Base-by-base conservation (phyloP, 2,329 filamentous ascomycete genomes). In the Ceratocystis cacaofunesta region DNA sequence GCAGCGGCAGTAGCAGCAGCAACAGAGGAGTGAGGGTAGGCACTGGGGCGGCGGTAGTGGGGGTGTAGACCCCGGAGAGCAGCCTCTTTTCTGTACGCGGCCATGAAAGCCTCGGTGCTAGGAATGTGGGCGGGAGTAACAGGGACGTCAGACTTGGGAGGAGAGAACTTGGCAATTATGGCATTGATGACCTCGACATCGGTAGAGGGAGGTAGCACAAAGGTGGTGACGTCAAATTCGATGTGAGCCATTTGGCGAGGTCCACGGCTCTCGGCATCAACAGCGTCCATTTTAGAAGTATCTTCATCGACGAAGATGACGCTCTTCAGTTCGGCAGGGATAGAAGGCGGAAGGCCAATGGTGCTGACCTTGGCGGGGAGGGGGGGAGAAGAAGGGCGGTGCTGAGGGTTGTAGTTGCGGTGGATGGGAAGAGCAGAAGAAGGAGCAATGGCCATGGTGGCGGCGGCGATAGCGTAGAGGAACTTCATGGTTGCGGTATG, bases 291-390 rank as follows among this genome's bases (percentile, higher is more conserved):
- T 22, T 57, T 15, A 12, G 50, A 41, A 50, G 19, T 64, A 50
- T 58, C 46, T 12, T 64, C 28, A 41, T 57, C 62, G 19, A 10
- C 46, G 28, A 66, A 66, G 30, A 48, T 43, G 22, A 62, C 48
- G 46, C 57, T 30, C 58, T 62, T 62, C 36, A 66, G 52, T 7
- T 43, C 32, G 2, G 60, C 28, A 6, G 64, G 64, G 36, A 66
- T 61, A 2, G 64, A 66, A 3, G 64, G 64, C 22, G 64, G 64
- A 3, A 66, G 64, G 46, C 64, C 64, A 46, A 66, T 66, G 44
- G 15, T 61, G 41, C 22, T 25, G 32, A 55, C 50, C 62, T 32
- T 43, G 62, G 50, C 25, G 10, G 46, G 44, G 22, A 52, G 22
- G 32, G n/a, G 8, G 22, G 25, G 58, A 46, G 58, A 25, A 64